Evolutionary conservation across 2,329 filamentous ascomycete species (phyloP).

Genomic region (Fusarium stilboides): DNA sequence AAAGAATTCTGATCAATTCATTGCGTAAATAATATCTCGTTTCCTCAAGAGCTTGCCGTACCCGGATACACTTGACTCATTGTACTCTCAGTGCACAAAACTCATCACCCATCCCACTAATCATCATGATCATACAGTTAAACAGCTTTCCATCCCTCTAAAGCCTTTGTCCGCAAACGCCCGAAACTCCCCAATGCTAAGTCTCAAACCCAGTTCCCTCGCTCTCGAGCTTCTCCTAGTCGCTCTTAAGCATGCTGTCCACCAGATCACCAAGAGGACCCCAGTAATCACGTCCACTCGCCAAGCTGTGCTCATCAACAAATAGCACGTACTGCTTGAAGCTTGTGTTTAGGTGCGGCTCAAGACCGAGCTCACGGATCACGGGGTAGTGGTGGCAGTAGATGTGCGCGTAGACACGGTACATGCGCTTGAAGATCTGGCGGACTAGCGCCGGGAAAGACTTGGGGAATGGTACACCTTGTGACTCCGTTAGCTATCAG

Average conservation of each 20-base stretch:
- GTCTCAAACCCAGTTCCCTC: slow-evolving; percentile 19
- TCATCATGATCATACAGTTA: slow-evolving; percentile 44
- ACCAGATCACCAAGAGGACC: slow-evolving; percentile 95
- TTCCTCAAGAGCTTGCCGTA: not conserved
- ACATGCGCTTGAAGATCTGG: slow-evolving; percentile 99
- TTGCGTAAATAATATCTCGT: not conserved
- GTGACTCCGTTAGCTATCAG: slow-evolving; percentile 22
- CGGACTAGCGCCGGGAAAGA: slow-evolving; percentile 89
- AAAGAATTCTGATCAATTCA: not conserved
- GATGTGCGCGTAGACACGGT: slow-evolving; percentile 98
- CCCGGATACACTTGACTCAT: not conserved
- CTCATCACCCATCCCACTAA: slow-evolving; percentile 21
- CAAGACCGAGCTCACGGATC: slow-evolving; percentile 92
- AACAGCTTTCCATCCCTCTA: slow-evolving; percentile 28
- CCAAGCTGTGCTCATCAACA: slow-evolving; percentile 94
- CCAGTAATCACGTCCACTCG: slow-evolving; percentile 97
- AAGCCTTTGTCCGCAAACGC: slow-evolving; percentile 32
- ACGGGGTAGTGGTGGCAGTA: slow-evolving; percentile 99
- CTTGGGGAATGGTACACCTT: slow-evolving; percentile 94
- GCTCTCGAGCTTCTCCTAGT: slow-evolving; percentile 65
- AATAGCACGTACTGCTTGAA: slow-evolving; percentile 99
- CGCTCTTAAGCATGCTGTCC: slow-evolving; percentile 96
- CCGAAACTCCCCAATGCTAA: slow-evolving; percentile 42
- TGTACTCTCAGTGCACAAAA: slow-evolving; percentile 7
- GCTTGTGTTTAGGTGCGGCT: slow-evolving; percentile 97